These are phyloP conservation scores for Trichocladium uniseriatum DNA, from an alignment of 495 filamentous ascomycete genomes.

Conservation along the genomic window DNA sequence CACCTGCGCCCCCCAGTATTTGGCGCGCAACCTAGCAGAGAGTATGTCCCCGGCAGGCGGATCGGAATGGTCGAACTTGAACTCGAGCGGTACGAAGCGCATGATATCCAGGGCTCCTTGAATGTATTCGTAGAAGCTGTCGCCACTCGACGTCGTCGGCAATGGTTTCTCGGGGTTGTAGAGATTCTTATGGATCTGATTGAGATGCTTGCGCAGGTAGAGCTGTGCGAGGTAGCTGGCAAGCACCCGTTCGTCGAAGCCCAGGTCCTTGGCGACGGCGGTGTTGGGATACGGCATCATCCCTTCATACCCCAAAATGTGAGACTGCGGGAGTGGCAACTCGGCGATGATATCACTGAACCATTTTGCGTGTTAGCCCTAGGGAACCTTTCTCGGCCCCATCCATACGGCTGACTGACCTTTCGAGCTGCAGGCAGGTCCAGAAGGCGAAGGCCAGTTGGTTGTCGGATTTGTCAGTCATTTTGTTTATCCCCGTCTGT, in stretches of 20 bases:
- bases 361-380: constrained; percentile 19
- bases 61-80: constrained; percentile 58
- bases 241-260: constrained; percentile 49
- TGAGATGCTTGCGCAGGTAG: constrained; percentile 74
- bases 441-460: constrained; percentile 75
- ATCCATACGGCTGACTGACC: constrained; percentile 37
- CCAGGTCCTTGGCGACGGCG: constrained; percentile 30
- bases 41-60: constrained; percentile 68
- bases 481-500: constrained; percentile 4
- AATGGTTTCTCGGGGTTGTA: constrained; percentile 51
- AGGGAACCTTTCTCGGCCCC: neutral
- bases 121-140: constrained; percentile 45
- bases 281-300: constrained; percentile 55
- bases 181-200: constrained; percentile 69
- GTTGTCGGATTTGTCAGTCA: constrained; percentile 38
- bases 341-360: constrained; percentile 86
- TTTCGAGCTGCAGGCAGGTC: constrained; percentile 91
- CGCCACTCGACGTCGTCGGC: neutral
- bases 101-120: constrained; percentile 34
- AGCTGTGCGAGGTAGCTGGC: constrained; percentile 81
- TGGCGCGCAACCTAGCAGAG: constrained; percentile 74
- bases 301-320: constrained; percentile 62
- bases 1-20: constrained; percentile 86
- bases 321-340: constrained; percentile 69
- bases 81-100: constrained; percentile 32